Evolutionary conservation across 208 protist species (phyloP).

Genomic region (Wallacemonas sp.): DNA sequence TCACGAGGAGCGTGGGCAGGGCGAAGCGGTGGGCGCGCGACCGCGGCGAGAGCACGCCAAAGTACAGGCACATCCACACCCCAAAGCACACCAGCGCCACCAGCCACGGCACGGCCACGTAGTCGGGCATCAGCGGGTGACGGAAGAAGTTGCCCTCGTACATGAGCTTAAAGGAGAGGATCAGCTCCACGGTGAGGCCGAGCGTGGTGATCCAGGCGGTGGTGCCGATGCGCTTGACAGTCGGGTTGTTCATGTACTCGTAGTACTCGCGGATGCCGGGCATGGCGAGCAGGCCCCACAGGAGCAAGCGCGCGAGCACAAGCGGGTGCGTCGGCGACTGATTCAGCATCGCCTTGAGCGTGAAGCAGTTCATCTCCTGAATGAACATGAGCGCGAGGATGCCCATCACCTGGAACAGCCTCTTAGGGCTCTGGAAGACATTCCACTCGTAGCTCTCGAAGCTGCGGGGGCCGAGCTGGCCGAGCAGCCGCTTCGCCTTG

Average conservation of each 20-base stretch:
- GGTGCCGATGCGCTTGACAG: constrained; percentile 85
- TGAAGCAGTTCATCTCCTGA: constrained; percentile 96
- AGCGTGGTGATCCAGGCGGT: constrained; percentile 88
- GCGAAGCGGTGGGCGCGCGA: constrained; percentile 38
- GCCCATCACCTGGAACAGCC: constrained; percentile 68
- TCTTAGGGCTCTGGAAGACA: constrained; percentile 71
- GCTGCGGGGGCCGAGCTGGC: constrained; percentile 83
- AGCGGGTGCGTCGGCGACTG: constrained; percentile 87
- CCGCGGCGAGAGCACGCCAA: constrained; percentile 53
- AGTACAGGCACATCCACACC: constrained; percentile 77
- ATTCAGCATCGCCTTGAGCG: constrained; percentile 95
- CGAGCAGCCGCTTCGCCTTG: constrained; percentile 66
- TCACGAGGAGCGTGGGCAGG: constrained; percentile 30
- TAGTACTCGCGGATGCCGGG: constrained; percentile 94
- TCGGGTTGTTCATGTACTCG: constrained; percentile 82
- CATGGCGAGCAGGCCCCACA: constrained; percentile 88
- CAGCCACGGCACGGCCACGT: constrained; percentile 80
- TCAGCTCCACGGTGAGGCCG: constrained; percentile 71
- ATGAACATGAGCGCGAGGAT: constrained; percentile 85
- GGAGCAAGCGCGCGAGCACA: constrained; percentile 80
- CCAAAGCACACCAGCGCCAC: constrained; percentile 42
- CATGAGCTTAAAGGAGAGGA: constrained; percentile 72
- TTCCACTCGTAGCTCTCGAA: constrained; percentile 93
- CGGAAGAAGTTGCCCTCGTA: constrained; percentile 81
- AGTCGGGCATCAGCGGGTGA: constrained; percentile 52